Evolutionary conservation across 306 rosid genomes (phyloP).

Genomic region (Vigna unguiculata): DNA sequence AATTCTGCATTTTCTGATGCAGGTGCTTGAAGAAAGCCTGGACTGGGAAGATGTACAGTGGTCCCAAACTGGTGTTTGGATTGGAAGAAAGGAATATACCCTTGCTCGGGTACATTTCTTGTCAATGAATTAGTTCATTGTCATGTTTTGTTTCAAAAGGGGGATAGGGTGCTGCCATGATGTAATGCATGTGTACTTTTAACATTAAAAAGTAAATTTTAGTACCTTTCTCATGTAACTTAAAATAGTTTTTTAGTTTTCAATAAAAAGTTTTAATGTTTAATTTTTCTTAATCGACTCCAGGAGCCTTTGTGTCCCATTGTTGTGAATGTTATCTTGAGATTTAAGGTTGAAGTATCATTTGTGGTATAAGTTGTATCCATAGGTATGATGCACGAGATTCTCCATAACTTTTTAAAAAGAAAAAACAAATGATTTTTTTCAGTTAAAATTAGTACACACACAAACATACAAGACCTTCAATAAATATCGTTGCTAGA

Average conservation of each 20-base stretch:
- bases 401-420: too few species aligned
- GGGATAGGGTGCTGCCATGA: not conserved
- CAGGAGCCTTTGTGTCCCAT: not conserved
- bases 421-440: too few species aligned
- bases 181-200: not conserved
- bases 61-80: slow-evolving; percentile 98
- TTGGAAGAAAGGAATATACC: slow-evolving; percentile 84
- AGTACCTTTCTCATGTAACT: slow-evolving; percentile 23
- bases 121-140: slow-evolving; percentile 61
- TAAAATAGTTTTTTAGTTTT: not conserved
- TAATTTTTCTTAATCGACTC: not conserved
- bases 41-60: slow-evolving; percentile 99
- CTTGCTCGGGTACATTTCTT: slow-evolving; percentile 97
- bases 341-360: too few species aligned
- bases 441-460: too few species aligned
- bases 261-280: not conserved
- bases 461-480: too few species aligned
- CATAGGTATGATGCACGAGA: too few species aligned
- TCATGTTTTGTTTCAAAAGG: not conserved
- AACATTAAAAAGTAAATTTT: not conserved
- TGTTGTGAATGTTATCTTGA: not conserved
- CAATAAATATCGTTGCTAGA: too few species aligned
- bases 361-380: too few species aligned
- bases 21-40: slow-evolving; percentile 90
- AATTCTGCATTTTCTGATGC: slow-evolving; percentile 33